Conservation (phyloP, 2,329 filamentous ascomycete species). For the Moelleriella libera region DNA sequence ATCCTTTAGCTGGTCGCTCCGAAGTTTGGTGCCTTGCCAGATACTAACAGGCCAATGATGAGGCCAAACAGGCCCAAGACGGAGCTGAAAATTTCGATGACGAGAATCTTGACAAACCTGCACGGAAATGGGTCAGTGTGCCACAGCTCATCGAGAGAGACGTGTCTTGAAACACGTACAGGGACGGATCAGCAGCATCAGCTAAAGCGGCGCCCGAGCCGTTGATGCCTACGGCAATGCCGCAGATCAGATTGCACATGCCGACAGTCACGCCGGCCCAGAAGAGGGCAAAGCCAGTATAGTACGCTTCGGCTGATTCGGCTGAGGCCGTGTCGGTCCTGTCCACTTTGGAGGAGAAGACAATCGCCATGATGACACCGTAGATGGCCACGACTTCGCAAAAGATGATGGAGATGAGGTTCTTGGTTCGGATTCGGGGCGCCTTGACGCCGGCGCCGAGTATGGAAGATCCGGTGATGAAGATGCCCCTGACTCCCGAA, state of each 20-base stretch:
- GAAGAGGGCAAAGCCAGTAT: slow-evolving; percentile 90
- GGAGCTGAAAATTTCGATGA: slow-evolving; percentile 98
- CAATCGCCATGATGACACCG: slow-evolving; percentile 98
- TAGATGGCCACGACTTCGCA: slow-evolving; percentile 99
- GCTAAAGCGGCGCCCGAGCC: slow-evolving; percentile 91
- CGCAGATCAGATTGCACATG: slow-evolving; percentile 89
- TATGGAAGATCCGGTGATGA: slow-evolving; percentile 96
- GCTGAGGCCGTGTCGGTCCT: slow-evolving; percentile 48
- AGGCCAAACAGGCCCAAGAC: slow-evolving; percentile 92
- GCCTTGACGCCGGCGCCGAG: slow-evolving; percentile 93
- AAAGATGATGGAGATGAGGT: slow-evolving; percentile 99
- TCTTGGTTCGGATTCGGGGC: slow-evolving; percentile 96
- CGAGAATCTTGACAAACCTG: slow-evolving; percentile 96
- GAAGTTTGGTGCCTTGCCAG: slow-evolving; percentile 52
- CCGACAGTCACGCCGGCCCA: slow-evolving; percentile 93
- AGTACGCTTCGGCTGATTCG: slow-evolving; percentile 69
- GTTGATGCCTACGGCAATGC: slow-evolving; percentile 94
- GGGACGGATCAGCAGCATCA: slow-evolving; percentile 78
- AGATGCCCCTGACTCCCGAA: slow-evolving; percentile 67
- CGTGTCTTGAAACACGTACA: slow-evolving; percentile 45
- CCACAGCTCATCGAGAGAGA: background rate
- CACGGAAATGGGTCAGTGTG: background rate
- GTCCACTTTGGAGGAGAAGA: slow-evolving; percentile 83
- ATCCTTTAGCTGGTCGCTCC: slow-evolving; percentile 5
- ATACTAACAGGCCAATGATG: slow-evolving; percentile 83